A percentile compares a stretch with the other conserved stretches of the same genome.
phyloP scores from a whole-genome alignment of 208 protist genomes.

The Wallacemonas rigidus region DNA sequence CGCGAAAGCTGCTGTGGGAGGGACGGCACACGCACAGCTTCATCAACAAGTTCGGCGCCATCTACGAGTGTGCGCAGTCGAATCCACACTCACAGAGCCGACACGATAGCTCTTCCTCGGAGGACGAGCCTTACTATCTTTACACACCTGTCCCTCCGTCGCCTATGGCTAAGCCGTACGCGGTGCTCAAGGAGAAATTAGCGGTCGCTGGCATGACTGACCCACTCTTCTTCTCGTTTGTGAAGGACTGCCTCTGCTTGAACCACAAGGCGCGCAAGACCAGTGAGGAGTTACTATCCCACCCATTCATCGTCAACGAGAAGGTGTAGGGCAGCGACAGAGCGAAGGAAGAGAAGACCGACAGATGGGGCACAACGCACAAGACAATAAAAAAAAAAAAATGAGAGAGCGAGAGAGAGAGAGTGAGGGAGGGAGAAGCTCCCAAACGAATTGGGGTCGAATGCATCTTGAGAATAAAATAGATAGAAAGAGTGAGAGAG shows the following conservation, averaged over 20 bases:
- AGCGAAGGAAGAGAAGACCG: constrained; percentile 8
- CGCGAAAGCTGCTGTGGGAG: constrained; percentile 84
- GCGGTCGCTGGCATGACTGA: constrained; percentile 70
- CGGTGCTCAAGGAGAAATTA: constrained; percentile 75
- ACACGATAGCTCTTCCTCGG: constrained; percentile 19
- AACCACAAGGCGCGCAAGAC: constrained; percentile 85
- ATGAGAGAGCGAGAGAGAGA: background rate
- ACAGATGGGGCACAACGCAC: constrained; percentile 8
- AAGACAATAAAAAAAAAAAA: constrained; percentile 7
- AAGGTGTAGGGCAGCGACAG: constrained; percentile 22
- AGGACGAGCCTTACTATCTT: constrained; percentile 74
- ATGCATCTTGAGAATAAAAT: no score
- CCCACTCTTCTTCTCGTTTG: constrained; percentile 85
- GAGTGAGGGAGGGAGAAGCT: background rate
- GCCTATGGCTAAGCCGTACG: constrained; percentile 42
- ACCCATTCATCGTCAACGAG: constrained; percentile 84
- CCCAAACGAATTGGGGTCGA: background rate
- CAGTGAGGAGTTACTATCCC: constrained; percentile 72
- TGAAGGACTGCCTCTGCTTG: constrained; percentile 83
- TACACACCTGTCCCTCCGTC: constrained; percentile 64
- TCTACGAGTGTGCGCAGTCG: constrained; percentile 79
- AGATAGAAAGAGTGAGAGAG: no score
- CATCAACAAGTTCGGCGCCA: constrained; percentile 88
- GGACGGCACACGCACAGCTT: constrained; percentile 87
- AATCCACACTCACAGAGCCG: constrained; percentile 27